Base-by-base conservation (phyloP, 257 asterid genomes). In the Solanum phureja region DNA sequence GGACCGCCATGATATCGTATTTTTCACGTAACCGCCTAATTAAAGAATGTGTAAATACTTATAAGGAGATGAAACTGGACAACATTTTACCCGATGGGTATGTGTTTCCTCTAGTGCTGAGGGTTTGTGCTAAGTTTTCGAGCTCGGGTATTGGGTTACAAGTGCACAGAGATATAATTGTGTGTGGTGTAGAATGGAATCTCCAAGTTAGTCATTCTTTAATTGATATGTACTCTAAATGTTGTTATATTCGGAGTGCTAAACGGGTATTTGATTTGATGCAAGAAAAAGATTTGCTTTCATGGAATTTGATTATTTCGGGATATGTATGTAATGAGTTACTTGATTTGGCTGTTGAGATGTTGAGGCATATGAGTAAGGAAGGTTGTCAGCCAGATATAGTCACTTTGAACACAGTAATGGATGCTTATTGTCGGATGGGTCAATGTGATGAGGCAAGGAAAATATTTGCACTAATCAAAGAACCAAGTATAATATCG, bases 341-440 rank as follows among this genome's bases (percentile, higher is more conserved):
- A 64, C 89, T 88, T 35, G 72, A 83, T 60, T 74, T 89, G 88
- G 90, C 92, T 18, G 87, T 88, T 46, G 90, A 87, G 44, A 88
- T 88, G 89, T 83, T 90, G 34, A 60, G 84, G 29, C 87, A 35
- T 52, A 90, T 92, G 91, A 90, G 88, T 83, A 49, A 52, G 83
- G 89, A 89, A 23, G 88, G 89, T 40, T 46, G 83, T 86, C 87
- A 89, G 87, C 92, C 91, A 68, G 94, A 92, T 88, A 64, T 38
- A 40, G 92, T 92, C 19, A 90, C 92, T 27, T 88, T 71, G 87
- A 92, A 92, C 86, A 89, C 89, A 23, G 44, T 90, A 18, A 88
- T 92, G 92, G 93, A 89, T 66, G 92, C 92, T 49, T 86, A 90
- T 88, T 90, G 92, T 81, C 90, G 90, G 10, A 90, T 89, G 90